Evolutionary conservation across 768 basidiomycete genomes (phyloP).

Genomic region (Pleurotus giganteus): DNA sequence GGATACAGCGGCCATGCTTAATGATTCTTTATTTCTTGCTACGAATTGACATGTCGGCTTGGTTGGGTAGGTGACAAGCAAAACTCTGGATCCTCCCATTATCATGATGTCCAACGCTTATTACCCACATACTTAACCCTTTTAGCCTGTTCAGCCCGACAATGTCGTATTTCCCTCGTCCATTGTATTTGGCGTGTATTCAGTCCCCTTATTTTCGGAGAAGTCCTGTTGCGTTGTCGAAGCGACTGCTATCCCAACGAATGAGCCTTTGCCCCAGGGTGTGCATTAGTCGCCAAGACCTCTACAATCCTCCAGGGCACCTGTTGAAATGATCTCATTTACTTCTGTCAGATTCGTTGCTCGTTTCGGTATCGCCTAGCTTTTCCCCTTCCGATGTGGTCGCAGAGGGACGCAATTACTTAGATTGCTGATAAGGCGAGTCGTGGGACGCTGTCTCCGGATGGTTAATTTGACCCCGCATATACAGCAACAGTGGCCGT

Average conservation of each 20-base stretch:
- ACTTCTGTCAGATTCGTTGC: too few relatives aligned
- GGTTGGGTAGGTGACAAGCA: not conserved
- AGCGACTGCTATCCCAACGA: too few relatives aligned
- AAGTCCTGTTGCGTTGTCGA: too few relatives aligned
- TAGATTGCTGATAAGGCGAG: not conserved
- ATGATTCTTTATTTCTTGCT: constrained; percentile 2
- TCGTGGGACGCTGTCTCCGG: not conserved
- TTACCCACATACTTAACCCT: not conserved
- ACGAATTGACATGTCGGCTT: not conserved
- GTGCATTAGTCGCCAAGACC: not conserved
- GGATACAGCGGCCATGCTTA: constrained; percentile 6
- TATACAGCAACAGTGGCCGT: not conserved
- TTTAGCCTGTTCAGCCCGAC: not conserved
- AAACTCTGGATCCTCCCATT: too few relatives aligned
- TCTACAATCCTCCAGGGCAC: too few relatives aligned
- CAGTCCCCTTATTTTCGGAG: not conserved
- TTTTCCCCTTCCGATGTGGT: not conserved
- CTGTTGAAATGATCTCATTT: too few relatives aligned
- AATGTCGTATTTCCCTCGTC: not conserved
- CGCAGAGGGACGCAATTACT: too few relatives aligned
- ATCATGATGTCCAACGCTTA: too few relatives aligned
- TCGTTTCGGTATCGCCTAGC: not conserved
- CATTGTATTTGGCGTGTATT: not conserved
- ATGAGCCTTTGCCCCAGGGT: too few relatives aligned
- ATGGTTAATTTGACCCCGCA: not conserved